Conservation (phyloP, 805 yeast species). For the Starmerella cellae region DNA sequence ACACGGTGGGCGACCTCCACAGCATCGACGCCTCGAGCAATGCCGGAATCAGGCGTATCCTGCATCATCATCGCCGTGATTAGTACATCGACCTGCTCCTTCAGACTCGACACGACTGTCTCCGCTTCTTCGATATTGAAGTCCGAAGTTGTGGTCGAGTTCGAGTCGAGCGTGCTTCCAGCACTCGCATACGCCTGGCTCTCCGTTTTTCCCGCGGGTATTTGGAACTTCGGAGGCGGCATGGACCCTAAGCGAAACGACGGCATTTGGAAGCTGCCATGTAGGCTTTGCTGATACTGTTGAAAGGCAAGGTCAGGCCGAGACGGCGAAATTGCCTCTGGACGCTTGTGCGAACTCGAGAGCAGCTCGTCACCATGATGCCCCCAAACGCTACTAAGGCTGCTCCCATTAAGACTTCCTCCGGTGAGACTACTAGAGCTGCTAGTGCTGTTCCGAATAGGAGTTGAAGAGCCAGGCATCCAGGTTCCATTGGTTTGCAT, state of each 20-base stretch:
- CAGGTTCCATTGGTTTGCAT: no score
- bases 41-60: neutral
- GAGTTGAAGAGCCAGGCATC: no score
- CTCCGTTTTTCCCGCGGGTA: no score
- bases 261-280: no score
- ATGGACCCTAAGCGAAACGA: no score
- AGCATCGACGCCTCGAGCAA: slow-evolving; percentile 15
- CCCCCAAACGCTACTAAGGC: no score
- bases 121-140: neutral
- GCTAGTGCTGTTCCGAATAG: no score
- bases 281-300: neutral
- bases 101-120: slow-evolving; percentile 14
- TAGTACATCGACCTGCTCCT: slow-evolving; percentile 19
- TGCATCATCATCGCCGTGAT: slow-evolving; percentile 17
- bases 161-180: neutral
- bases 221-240: no score
- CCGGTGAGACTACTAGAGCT: no score
- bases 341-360: neutral
- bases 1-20: slow-evolving; percentile 21
- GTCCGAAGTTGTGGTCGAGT: neutral
- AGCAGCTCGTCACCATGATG: no score
- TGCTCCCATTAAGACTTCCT: no score
- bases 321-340: neutral
- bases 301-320: neutral
- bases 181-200: no score